Conservation (phyloP, 208 protist genomes). For the Wallacemonas sp. region DNA sequence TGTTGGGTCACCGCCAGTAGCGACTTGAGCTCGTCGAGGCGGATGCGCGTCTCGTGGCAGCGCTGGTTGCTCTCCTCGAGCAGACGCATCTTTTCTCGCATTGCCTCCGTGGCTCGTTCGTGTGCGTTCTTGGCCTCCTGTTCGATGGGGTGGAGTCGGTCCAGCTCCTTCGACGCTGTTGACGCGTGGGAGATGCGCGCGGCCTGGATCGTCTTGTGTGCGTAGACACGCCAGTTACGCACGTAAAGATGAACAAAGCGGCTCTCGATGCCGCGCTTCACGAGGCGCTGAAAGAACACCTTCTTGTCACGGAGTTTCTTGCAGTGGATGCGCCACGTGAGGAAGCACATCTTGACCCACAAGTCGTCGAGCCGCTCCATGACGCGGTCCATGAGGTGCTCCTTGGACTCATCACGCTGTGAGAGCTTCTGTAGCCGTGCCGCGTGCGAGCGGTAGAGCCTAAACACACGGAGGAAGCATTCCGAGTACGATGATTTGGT, state of each 20-base stretch:
- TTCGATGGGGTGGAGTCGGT: conserved; percentile 61
- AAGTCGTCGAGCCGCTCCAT: conserved; percentile 64
- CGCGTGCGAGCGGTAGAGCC: conserved; percentile 47
- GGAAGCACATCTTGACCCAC: conserved; percentile 87
- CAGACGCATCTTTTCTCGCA: conserved; percentile 67
- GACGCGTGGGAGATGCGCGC: conserved; percentile 53
- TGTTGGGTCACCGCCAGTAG: conserved; percentile 52
- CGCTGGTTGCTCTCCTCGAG: conserved; percentile 40
- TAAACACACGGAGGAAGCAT: conserved; percentile 62
- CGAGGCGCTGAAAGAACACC: conserved; percentile 51
- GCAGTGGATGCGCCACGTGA: conserved; percentile 72
- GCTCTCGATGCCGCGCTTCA: conserved; percentile 35
- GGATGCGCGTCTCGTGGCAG: conserved; percentile 37
- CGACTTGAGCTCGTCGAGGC: conserved; percentile 39
- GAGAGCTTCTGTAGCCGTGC: conserved; percentile 28
- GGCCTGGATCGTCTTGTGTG: conserved; percentile 61
- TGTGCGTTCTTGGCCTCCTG: conserved; percentile 59
- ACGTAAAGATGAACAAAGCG: conserved; percentile 52
- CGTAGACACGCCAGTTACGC: conserved; percentile 68
- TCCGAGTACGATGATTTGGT: conserved; percentile 42
- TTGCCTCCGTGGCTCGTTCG: conserved; percentile 63
- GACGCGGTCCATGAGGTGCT: conserved; percentile 69
- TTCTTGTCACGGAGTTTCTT: conserved; percentile 50
- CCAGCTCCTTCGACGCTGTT: conserved; percentile 56
- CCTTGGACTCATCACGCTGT: conserved; percentile 39